phyloP scores from a whole-genome alignment of 352 stramenopile genomes.

The Globisporangium sylvaticum region DNA sequence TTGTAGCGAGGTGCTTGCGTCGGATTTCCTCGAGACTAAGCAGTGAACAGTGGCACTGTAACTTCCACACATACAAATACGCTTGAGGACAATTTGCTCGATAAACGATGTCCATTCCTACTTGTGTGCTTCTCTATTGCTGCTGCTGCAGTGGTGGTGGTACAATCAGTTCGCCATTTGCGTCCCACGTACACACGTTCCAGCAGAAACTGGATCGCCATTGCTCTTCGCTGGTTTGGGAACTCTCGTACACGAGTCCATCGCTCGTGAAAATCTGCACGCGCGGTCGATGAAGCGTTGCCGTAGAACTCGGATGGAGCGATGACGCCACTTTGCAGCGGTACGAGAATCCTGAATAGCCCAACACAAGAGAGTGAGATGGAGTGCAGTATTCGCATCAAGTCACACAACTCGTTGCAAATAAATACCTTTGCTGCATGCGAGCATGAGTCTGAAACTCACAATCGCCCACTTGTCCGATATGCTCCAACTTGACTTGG shows the following conservation, averaged over 20 bases:
- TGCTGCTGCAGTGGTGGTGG: not conserved
- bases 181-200: slow-evolving; percentile 46
- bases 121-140: not conserved
- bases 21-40: slow-evolving; percentile 5
- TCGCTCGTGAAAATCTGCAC: slow-evolving; percentile 52
- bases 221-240: slow-evolving; percentile 12
- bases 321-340: slow-evolving; percentile 36
- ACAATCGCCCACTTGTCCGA: slow-evolving; percentile 24
- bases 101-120: not conserved
- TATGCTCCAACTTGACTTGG: slow-evolving; percentile 27
- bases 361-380: not conserved
- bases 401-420: no score
- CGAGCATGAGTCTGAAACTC: slow-evolving; percentile 38
- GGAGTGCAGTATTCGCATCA: not conserved
- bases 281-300: slow-evolving; percentile 24
- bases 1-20: slow-evolving; percentile 32
- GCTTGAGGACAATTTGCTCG: not conserved
- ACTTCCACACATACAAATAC: not conserved
- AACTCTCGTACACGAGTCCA: slow-evolving; percentile 37
- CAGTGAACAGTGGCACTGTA: not conserved
- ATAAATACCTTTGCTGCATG: slow-evolving; percentile 23
- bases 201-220: slow-evolving; percentile 49
- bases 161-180: slow-evolving; percentile 23
- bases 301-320: slow-evolving; percentile 15
- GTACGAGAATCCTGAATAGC: slow-evolving; percentile 25